Evolutionary conservation across 2,329 filamentous ascomycete species (phyloP).

Genomic region (Exophiala dermatitidis): DNA sequence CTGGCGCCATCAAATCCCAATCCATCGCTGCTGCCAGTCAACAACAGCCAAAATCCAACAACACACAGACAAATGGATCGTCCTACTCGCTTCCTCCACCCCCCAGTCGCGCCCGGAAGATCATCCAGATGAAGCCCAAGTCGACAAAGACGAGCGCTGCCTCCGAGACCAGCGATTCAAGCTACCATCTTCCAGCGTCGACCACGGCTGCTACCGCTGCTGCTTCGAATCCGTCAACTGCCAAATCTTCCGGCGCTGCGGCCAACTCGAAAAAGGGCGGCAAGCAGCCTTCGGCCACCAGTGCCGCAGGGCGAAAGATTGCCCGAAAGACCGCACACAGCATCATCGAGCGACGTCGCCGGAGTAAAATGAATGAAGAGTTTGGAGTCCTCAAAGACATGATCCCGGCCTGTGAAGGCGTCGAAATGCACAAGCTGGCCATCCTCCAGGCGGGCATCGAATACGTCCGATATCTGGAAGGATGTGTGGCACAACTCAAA

Average conservation of each 20-base stretch:
- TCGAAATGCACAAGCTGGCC: constrained; percentile 95
- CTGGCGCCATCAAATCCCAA: constrained; percentile 16
- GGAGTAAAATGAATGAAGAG: constrained; percentile 99
- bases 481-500: constrained; percentile 76
- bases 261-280: constrained; percentile 52
- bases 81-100: constrained; percentile 81
- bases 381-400: constrained; percentile 88
- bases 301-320: constrained; percentile 85
- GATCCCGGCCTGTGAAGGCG: constrained; percentile 88
- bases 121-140: constrained; percentile 92
- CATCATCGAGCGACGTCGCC: constrained; percentile 77
- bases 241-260: constrained; percentile 27
- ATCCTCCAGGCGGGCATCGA: constrained; percentile 96
- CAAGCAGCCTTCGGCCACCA: constrained; percentile 67
- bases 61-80: constrained; percentile 44
- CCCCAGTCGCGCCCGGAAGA: constrained; percentile 84
- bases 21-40: too few relatives aligned
- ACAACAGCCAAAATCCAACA: constrained; percentile 19
- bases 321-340: constrained; percentile 95
- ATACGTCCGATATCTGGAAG: constrained; percentile 88
- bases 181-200: constrained; percentile 24
- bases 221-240: not conserved
- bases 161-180: constrained; percentile 16
- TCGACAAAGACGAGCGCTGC: constrained; percentile 40
- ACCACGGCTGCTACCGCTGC: constrained; percentile 6